phyloP scores from a whole-genome alignment of 345 rosid species.

The Hibiscus syriacus region DNA sequence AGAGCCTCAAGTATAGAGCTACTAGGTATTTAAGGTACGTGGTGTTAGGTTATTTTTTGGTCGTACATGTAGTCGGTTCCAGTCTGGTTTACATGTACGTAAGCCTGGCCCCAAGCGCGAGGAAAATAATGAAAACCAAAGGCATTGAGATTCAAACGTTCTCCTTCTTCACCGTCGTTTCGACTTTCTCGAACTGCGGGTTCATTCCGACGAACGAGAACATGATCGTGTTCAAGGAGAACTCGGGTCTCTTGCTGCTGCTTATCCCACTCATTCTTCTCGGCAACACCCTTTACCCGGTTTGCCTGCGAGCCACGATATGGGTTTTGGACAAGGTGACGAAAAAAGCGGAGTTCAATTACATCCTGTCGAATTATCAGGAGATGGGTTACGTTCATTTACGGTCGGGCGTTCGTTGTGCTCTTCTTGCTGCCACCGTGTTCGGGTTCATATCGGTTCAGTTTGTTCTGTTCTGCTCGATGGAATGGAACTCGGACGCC shows the following conservation, averaged over 20 bases:
- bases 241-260: slow-evolving; percentile 31
- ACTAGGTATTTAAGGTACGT: slow-evolving; percentile 16
- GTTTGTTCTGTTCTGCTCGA: slow-evolving; percentile 14
- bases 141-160: slow-evolving; percentile 27
- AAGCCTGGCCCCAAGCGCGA: slow-evolving; percentile 21
- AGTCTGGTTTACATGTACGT: slow-evolving; percentile 22
- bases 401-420: slow-evolving; percentile 1
- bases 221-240: slow-evolving; percentile 34
- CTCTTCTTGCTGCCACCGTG: slow-evolving; percentile 13
- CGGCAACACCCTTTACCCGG: slow-evolving; percentile 22
- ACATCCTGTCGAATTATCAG: slow-evolving; percentile 9
- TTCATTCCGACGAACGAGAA: slow-evolving; percentile 54
- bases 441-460: slow-evolving; percentile 21
- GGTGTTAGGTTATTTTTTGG: slow-evolving; percentile 27
- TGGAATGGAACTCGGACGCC: slow-evolving; percentile 31
- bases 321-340: slow-evolving; percentile 23
- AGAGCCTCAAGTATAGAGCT: slow-evolving; percentile 4
- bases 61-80: slow-evolving; percentile 18
- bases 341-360: slow-evolving; percentile 9
- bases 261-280: slow-evolving; percentile 33
- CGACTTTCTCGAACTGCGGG: slow-evolving; percentile 41
- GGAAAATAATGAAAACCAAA: slow-evolving; percentile 19
- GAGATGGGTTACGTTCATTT: slow-evolving; percentile 19
- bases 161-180: slow-evolving; percentile 33
- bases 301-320: slow-evolving; percentile 12